Evolutionary conservation across 345 rosid genomes (phyloP).

Genomic region (Eucalyptus marginata): DNA sequence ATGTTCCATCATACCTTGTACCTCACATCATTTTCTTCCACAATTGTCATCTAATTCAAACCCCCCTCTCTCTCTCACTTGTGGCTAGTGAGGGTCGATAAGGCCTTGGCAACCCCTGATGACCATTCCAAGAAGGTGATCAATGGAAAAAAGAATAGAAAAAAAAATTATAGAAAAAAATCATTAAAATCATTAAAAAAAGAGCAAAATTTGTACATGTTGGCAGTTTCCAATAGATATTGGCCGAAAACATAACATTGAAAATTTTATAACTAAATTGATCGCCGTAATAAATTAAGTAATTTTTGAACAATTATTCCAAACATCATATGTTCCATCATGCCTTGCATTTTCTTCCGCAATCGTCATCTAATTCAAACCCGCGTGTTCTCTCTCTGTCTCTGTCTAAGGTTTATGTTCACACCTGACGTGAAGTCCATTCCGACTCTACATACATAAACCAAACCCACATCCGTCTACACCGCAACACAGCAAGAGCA

Average conservation of each 20-base stretch:
- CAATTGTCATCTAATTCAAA: neutral
- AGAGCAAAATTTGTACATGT: neutral
- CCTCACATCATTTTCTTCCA: neutral
- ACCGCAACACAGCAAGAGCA: neutral
- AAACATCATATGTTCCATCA: neutral
- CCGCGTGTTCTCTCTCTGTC: neutral
- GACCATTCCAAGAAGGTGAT: neutral
- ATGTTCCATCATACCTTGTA: neutral
- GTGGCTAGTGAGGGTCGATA: neutral
- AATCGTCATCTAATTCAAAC: neutral
- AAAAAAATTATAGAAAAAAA: too few species aligned
- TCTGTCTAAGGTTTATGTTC: neutral
- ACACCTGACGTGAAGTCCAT: neutral
- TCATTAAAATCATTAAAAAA: too few species aligned
- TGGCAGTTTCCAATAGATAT: too few species aligned
- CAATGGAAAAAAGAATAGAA: neutral
- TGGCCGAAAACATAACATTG: fast-evolving
- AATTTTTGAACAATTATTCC: neutral
- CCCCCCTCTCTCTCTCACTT: neutral
- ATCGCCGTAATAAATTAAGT: neutral
- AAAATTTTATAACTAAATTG: neutral
- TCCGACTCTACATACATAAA: neutral
- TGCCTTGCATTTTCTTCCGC: neutral
- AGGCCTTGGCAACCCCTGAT: neutral
- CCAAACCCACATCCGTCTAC: neutral